phyloP scores from a whole-genome alignment of 1,284 basidiomycete genomes.

The Spongispora temasekensis region DNA sequence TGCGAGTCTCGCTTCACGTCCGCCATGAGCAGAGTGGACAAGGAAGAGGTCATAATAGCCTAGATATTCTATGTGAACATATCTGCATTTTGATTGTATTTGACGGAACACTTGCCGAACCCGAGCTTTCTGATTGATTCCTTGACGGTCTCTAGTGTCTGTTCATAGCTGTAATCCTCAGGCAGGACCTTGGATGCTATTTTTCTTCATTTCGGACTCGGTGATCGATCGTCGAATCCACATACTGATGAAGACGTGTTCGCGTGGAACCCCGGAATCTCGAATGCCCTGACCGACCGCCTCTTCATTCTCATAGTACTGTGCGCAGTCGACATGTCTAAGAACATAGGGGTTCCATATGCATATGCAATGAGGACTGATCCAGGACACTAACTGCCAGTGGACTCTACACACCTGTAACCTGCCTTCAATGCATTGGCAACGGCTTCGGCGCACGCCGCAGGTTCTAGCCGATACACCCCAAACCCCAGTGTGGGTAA shows the following conservation, averaged over 20 bases:
- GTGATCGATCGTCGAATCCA: not conserved
- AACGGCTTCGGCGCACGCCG: constrained; percentile 19
- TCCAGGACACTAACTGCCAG: not conserved
- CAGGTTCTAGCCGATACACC: constrained; percentile 18
- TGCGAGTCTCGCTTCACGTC: constrained; percentile 44
- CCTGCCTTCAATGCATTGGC: constrained; percentile 22
- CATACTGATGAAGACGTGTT: constrained; percentile 35
- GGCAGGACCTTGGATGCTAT: constrained; percentile 25
- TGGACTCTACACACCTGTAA: constrained; percentile 29
- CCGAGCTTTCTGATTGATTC: constrained; percentile 42
- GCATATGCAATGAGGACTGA: not conserved
- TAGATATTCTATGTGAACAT: constrained; percentile 15
- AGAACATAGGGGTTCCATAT: not conserved
- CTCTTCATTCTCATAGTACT: constrained; percentile 26
- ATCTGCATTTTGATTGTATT: not conserved
- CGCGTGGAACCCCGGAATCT: constrained; percentile 21
- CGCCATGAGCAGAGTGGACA: constrained; percentile 54
- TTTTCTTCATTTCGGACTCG: constrained; percentile 1
- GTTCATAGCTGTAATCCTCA: constrained; percentile 34
- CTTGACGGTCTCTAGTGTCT: constrained; percentile 37
- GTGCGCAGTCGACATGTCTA: constrained; percentile 31
- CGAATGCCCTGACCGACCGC: constrained; percentile 28
- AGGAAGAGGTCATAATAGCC: constrained; percentile 63
- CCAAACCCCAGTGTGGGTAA: constrained; percentile 32
- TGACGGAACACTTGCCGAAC: constrained; percentile 26